Conservation (phyloP, 1,284 basidiomycete species). For the Mycosarcoma maydis region DNA sequence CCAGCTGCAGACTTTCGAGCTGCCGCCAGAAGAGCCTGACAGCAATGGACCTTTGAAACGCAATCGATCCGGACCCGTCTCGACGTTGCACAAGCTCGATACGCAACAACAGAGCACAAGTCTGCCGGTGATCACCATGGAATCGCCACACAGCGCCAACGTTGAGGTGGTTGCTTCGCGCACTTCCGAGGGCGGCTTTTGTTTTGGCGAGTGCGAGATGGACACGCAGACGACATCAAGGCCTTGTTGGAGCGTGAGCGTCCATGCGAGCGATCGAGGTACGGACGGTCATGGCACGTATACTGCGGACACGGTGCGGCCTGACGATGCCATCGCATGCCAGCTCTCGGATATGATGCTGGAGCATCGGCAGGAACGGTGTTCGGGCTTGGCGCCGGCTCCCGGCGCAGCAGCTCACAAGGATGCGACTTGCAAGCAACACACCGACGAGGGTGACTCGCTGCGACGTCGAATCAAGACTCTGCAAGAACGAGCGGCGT, state of each 20-base stretch:
- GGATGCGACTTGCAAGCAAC: background rate
- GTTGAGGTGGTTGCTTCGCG: constrained; percentile 25
- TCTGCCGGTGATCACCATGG: constrained; percentile 22
- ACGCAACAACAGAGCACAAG: background rate
- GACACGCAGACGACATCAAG: background rate
- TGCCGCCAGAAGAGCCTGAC: constrained; percentile 20
- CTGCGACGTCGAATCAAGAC: constrained; percentile 3
- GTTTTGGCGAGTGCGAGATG: background rate
- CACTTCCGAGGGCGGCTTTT: constrained; percentile 1
- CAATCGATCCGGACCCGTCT: constrained; percentile 25
- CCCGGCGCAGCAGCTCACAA: background rate
- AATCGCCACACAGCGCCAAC: constrained; percentile 17
- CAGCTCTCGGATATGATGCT: constrained; percentile 16
- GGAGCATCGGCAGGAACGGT: too few relatives aligned
- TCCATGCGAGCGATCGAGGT: constrained; percentile 2
- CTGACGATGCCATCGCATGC: constrained; percentile 13
- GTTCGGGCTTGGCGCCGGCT: too few relatives aligned
- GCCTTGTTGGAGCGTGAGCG: background rate
- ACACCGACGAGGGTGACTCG: background rate
- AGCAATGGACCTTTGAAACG: constrained; percentile 32
- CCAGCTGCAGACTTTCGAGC: constrained; percentile 39
- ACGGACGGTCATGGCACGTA: too few relatives aligned
- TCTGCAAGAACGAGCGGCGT: constrained; percentile 17
- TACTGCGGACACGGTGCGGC: constrained; percentile 6
- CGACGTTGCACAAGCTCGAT: constrained; percentile 18